Evolutionary conservation across 2,329 filamentous ascomycete genomes (phyloP).

Genomic region (Ophiostoma fasciatum): DNA sequence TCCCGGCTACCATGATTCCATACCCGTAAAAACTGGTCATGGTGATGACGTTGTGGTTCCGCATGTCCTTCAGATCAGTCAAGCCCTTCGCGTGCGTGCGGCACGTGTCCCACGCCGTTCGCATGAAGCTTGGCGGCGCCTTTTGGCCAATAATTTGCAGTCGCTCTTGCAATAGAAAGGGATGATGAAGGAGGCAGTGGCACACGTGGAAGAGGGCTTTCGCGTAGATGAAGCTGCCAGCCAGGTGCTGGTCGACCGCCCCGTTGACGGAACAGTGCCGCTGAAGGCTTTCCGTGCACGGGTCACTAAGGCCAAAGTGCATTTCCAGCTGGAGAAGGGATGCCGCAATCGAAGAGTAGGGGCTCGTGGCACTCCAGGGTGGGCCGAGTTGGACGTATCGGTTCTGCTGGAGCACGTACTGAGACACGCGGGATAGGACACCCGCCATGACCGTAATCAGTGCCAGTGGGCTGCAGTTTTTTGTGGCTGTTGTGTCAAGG

Average conservation of each 20-base stretch:
- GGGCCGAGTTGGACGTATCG: neutral
- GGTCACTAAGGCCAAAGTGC: neutral
- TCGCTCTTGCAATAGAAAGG: neutral
- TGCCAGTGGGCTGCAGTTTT: neutral
- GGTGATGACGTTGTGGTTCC: neutral
- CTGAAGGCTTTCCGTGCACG: neutral
- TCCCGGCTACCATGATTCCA: slow-evolving; percentile 2
- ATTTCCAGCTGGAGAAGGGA: slow-evolving; percentile 1
- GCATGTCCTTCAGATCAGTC: neutral
- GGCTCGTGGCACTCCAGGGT: neutral
- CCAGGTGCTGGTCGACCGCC: neutral
- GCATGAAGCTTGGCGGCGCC: neutral
- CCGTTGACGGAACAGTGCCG: neutral
- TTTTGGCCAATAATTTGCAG: neutral
- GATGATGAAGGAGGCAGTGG: slow-evolving; percentile 1
- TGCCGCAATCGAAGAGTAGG: neutral
- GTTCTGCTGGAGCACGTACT: neutral
- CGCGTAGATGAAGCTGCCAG: slow-evolving; percentile 1
- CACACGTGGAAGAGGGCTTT: neutral
- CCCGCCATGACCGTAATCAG: neutral
- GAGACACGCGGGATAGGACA: neutral
- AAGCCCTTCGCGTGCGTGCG: neutral
- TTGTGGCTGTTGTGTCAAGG: neutral
- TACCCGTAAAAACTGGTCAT: slow-evolving; percentile 1
- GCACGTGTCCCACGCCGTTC: neutral